These are phyloP conservation scores for Gaertneriomyces semiglobifer DNA, from an alignment of 192 early-diverging fungal species.

Conservation along the genomic window DNA sequence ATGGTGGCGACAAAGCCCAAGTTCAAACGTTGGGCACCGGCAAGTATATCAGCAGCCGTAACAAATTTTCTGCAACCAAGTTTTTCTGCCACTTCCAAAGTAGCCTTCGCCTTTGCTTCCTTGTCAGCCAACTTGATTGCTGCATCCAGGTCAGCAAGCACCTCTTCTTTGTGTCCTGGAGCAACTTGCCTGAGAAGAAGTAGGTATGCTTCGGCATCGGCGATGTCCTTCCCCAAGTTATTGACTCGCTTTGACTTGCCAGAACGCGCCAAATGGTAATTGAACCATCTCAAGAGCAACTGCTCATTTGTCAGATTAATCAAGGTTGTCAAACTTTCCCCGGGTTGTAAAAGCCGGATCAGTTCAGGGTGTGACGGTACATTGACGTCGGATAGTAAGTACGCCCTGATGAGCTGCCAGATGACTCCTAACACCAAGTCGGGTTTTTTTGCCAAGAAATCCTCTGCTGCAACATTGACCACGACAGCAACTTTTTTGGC, in stretches of 20 bases:
- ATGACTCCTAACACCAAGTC: slow-evolving; percentile 37
- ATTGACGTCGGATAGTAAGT: slow-evolving; percentile 25
- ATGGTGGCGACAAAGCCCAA: slow-evolving; percentile 29
- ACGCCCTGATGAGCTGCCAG: slow-evolving; percentile 36
- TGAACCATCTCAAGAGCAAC: slow-evolving; percentile 36
- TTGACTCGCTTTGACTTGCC: slow-evolving; percentile 11
- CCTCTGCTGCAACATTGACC: slow-evolving; percentile 37
- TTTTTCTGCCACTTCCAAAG: slow-evolving; percentile 27
- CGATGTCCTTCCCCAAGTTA: slow-evolving; percentile 30
- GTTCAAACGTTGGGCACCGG: slow-evolving; percentile 22
- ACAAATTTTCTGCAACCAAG: slow-evolving; percentile 28
- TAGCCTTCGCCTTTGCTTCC: slow-evolving; percentile 11
- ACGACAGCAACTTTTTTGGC: slow-evolving; percentile 25
- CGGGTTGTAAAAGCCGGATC: slow-evolving; percentile 30
- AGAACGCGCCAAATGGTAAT: slow-evolving; percentile 30
- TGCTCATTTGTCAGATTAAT: slow-evolving; percentile 28
- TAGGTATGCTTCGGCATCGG: slow-evolving; percentile 28
- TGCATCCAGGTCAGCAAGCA: not conserved
- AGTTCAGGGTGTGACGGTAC: slow-evolving; percentile 33
- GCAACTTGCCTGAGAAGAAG: slow-evolving; percentile 21
- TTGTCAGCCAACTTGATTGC: not conserved
- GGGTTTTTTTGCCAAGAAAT: slow-evolving; percentile 29
- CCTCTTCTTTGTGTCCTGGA: slow-evolving; percentile 7
- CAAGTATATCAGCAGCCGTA: slow-evolving; percentile 17
- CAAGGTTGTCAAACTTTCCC: slow-evolving; percentile 28